These are phyloP conservation scores for Saccharomyces hybrid DNA, from an alignment of 1,139 yeast genomes.

Conservation along the genomic window DNA sequence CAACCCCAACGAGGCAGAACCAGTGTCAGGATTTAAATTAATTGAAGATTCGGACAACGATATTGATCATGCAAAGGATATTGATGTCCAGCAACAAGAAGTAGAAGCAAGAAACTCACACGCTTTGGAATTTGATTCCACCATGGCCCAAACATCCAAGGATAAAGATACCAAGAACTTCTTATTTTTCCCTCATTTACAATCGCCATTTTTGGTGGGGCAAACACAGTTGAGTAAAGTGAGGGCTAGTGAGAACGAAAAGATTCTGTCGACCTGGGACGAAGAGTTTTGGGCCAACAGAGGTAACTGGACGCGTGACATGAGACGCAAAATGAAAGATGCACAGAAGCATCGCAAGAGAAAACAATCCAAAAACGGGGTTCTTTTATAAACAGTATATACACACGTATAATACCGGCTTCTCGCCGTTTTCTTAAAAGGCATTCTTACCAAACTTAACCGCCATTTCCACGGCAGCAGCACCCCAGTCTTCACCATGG, in stretches of 20 bases:
- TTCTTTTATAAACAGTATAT: constrained; percentile 6
- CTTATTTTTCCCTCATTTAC: constrained; percentile 72
- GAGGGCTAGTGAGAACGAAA: constrained; percentile 33
- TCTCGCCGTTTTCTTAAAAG: constrained; percentile 3
- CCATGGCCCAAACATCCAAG: constrained; percentile 4
- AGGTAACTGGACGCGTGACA: constrained; percentile 70
- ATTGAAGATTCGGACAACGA: constrained; percentile 34
- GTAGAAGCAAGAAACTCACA: constrained; percentile 12
- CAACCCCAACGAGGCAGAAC: constrained; percentile 36
- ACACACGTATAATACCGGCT: background rate
- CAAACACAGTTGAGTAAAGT: constrained; percentile 71
- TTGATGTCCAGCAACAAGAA: constrained; percentile 3
- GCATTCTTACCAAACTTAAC: constrained; percentile 37
- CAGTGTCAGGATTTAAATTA: constrained; percentile 26
- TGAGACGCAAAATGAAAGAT: constrained; percentile 70
- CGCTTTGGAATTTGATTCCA: constrained; percentile 1
- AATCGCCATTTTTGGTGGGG: constrained; percentile 78
- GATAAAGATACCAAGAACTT: constrained; percentile 19
- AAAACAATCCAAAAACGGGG: constrained; percentile 30
- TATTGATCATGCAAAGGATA: constrained; percentile 31
- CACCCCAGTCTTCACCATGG: constrained; percentile 98
- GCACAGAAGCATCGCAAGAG: constrained; percentile 54
- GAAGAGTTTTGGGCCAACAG: constrained; percentile 76
- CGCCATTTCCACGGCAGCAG: constrained; percentile 97
- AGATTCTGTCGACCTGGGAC: constrained; percentile 53